A percentile compares a stretch with the other conserved stretches of the same genome.
phyloP scores from a whole-genome alignment of 2,329 filamentous ascomycete genomes.

The Aureobasidium zeae region DNA sequence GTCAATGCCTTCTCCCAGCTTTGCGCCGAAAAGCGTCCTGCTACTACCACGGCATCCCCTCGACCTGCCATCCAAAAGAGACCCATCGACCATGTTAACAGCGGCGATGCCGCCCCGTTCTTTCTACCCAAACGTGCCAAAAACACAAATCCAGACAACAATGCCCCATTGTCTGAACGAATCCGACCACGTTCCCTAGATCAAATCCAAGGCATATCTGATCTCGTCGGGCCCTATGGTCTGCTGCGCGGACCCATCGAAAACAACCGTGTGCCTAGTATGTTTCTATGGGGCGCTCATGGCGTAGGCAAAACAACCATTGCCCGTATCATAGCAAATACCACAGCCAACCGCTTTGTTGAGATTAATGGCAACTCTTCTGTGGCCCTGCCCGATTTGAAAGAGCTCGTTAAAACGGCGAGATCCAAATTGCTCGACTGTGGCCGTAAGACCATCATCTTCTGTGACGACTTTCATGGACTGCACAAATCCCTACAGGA shows the following conservation, averaged over 20 bases:
- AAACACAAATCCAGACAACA: conserved; percentile 49
- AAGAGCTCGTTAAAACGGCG: conserved; percentile 82
- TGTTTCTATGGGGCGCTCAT: conserved; percentile 84
- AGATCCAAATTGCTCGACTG: conserved; percentile 69
- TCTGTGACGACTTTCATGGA: conserved; percentile 93
- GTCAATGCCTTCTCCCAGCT: conserved; percentile 14
- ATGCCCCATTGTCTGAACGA: conserved; percentile 81
- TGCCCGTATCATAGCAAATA: conserved; percentile 76
- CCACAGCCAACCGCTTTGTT: conserved; percentile 75
- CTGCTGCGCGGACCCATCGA: conserved; percentile 81
- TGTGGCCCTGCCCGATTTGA: conserved; percentile 81
- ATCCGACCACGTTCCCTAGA: conserved; percentile 82
- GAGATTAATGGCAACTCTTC: conserved; percentile 92
- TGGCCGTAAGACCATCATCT: conserved; percentile 86
- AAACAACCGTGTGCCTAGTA: conserved; percentile 75
- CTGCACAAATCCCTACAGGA: conserved; percentile 92
- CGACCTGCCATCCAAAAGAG: conserved; percentile 9
- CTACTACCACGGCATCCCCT: neutral
- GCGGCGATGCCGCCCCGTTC: conserved; percentile 11
- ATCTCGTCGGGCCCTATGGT: conserved; percentile 73
- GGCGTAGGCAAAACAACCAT: conserved; percentile 88
- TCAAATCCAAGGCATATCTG: conserved; percentile 79
- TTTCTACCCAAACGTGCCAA: conserved; percentile 55
- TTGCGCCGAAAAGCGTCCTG: conserved; percentile 18
- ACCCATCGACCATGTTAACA: conserved; percentile 1